Evolutionary conservation across 2,329 filamentous ascomycete species (phyloP).

Genomic region (Pyricularia sp.): DNA sequence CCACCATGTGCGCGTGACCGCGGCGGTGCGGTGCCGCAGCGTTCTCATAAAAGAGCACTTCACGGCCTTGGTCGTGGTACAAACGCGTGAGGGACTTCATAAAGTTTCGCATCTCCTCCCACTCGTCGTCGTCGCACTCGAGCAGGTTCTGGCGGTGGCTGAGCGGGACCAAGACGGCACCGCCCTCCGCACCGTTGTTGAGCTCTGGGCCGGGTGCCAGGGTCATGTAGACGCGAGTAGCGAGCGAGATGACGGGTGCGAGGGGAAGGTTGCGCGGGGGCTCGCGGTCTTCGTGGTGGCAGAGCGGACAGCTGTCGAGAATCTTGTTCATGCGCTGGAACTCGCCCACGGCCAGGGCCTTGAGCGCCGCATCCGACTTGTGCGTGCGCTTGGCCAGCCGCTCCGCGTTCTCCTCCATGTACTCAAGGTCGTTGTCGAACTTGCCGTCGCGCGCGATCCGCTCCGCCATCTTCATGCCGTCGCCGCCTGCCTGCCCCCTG

Average conservation of each 20-base stretch:
- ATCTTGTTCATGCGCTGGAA: conserved; percentile 84
- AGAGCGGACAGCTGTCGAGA: conserved; percentile 81
- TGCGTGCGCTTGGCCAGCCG: conserved; percentile 83
- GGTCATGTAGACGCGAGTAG: conserved; percentile 78
- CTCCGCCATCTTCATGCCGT: conserved; percentile 76
- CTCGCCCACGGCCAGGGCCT: conserved; percentile 77
- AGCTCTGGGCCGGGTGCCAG: conserved; percentile 85
- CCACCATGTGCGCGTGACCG: conserved; percentile 77
- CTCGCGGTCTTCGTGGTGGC: conserved; percentile 76
- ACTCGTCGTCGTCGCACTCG: conserved; percentile 98
- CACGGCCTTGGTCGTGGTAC: conserved; percentile 87
- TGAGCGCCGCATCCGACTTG: conserved; percentile 79
- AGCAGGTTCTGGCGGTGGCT: conserved; percentile 81
- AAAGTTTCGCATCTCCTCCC: conserved; percentile 98
- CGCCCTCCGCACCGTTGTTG: conserved; percentile 56
- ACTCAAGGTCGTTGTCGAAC: conserved; percentile 88
- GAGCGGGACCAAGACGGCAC: conserved; percentile 81
- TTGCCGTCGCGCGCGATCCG: conserved; percentile 88
- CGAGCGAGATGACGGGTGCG: conserved; percentile 79
- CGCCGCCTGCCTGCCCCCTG: conserved; percentile 65
- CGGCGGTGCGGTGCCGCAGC: conserved; percentile 72
- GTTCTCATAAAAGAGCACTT: conserved; percentile 97
- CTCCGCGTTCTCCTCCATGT: conserved; percentile 92
- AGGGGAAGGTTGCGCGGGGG: conserved; percentile 57
- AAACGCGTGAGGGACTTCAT: conserved; percentile 94